Percentiles rank a stretch among this genome's conserved stretches.
phyloP scores from a whole-genome alignment of 257 asterid species.

The Phtheirospermum japonicum region DNA sequence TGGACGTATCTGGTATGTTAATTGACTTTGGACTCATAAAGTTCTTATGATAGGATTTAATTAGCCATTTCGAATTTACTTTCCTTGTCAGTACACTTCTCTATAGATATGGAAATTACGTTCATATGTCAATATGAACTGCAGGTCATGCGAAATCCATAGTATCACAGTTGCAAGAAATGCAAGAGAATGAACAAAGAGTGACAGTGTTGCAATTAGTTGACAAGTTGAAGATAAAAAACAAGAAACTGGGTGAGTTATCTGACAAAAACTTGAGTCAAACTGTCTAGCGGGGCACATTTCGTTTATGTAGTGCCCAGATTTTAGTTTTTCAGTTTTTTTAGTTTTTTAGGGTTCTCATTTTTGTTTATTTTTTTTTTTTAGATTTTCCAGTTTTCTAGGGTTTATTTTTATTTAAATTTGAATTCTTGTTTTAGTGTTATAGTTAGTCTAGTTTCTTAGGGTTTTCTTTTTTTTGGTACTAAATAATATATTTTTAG shows the following conservation, averaged over 20 bases:
- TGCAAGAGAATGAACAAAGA: constrained; percentile 77
- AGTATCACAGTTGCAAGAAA: constrained; percentile 62
- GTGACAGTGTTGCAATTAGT: constrained; percentile 81
- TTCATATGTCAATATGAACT: constrained; percentile 22
- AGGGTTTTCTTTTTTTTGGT: too few species aligned
- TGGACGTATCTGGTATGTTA: constrained; percentile 77
- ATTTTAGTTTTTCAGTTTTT: too few species aligned
- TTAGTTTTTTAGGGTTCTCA: too few species aligned
- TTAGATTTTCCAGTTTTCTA: too few species aligned
- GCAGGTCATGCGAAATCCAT: constrained; percentile 71
- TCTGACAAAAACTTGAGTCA: constrained; percentile 9
- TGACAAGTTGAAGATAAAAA: constrained; percentile 73
- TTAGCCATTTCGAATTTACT: background rate
- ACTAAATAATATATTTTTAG: too few species aligned
- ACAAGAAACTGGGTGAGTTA: constrained; percentile 64
- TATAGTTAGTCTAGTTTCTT: too few species aligned
- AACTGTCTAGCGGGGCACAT: too few species aligned
- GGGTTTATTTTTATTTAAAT: too few species aligned
- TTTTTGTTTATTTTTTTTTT: too few species aligned
- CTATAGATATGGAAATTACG: background rate
- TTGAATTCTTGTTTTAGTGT: too few species aligned
- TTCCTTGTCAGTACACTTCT: constrained; percentile 6
- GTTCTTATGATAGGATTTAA: constrained; percentile 15
- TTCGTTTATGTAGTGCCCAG: too few species aligned
- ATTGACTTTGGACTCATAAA: constrained; percentile 12